A percentile compares a stretch with the other conserved stretches of the same genome.
These are phyloP conservation scores for Stentor coeruleus DNA, from an alignment of 73 alveolate species.

Conservation along the genomic window DNA sequence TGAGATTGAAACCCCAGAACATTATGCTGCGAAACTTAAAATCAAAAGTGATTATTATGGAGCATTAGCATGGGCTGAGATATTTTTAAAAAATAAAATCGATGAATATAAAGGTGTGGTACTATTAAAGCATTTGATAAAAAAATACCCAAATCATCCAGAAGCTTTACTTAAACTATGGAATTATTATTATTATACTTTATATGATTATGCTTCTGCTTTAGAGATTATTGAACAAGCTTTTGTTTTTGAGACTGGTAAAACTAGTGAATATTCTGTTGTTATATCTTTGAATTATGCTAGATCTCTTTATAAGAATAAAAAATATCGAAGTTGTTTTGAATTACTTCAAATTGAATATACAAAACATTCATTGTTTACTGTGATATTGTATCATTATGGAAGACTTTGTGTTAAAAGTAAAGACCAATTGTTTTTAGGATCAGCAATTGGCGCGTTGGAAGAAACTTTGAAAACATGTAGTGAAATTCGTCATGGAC, in stretches of 20 bases:
- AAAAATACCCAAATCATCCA: constrained; percentile 34
- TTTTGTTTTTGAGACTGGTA: constrained; percentile 16
- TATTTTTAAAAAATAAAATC: constrained; percentile 25
- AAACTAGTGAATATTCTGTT: not conserved
- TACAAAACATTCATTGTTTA: constrained; percentile 22
- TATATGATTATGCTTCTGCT: not conserved
- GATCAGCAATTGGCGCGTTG: constrained; percentile 53
- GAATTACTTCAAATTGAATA: constrained; percentile 37
- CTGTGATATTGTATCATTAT: constrained; percentile 28
- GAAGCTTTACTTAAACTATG: constrained; percentile 60
- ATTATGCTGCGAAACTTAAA: constrained; percentile 43
- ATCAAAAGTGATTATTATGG: constrained; percentile 39
- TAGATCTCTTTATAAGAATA: not conserved
- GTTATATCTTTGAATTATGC: not conserved
- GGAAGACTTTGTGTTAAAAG: constrained; percentile 28
- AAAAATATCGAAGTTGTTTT: constrained; percentile 3
- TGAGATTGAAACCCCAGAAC: constrained; percentile 32
- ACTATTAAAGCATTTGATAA: constrained; percentile 42
- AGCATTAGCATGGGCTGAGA: constrained; percentile 59
- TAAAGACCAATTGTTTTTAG: constrained; percentile 27
- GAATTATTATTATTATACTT: constrained; percentile 25
- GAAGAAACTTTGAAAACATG: constrained; percentile 51
- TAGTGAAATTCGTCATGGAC: constrained; percentile 20
- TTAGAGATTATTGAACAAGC: constrained; percentile 32
- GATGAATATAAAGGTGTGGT: constrained; percentile 31